Evolutionary conservation across 2,329 filamentous ascomycete genomes (phyloP).

Genomic region (Colletotrichum incanum): DNA sequence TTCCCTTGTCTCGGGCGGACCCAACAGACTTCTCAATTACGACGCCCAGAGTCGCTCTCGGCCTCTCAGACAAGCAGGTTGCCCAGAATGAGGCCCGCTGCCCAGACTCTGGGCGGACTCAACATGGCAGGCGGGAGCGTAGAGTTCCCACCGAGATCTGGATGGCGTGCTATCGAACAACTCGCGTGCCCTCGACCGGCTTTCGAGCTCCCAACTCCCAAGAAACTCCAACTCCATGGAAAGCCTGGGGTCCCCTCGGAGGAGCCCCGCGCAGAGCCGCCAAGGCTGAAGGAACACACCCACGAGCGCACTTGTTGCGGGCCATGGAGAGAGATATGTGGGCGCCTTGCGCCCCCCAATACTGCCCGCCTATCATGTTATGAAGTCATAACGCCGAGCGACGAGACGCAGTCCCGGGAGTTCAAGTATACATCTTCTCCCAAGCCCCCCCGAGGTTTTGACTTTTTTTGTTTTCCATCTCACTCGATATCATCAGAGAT

Average conservation of each 20-base stretch:
- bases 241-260: slow-evolving; percentile 10
- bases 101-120: slow-evolving; percentile 38
- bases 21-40: slow-evolving; percentile 23
- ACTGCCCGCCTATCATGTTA: slow-evolving; percentile 29
- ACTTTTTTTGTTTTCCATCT: slow-evolving; percentile 20
- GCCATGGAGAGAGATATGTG: slow-evolving; percentile 9
- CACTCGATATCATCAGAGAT: slow-evolving; percentile 31
- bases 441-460: slow-evolving; percentile 30
- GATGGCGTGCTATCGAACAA: slow-evolving; percentile 36
- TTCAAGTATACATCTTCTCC: slow-evolving; percentile 40
- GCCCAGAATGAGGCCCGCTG: slow-evolving; percentile 42
- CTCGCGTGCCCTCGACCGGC: slow-evolving; percentile 34
- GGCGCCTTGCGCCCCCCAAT: slow-evolving; percentile 7
- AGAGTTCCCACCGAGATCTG: slow-evolving; percentile 30
- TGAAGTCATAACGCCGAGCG: slow-evolving; percentile 45
- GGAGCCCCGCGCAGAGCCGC: slow-evolving; percentile 42
- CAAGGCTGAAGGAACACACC: slow-evolving; percentile 41
- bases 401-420: slow-evolving; percentile 1
- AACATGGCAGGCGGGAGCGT: slow-evolving; percentile 38
- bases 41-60: slow-evolving; percentile 23
- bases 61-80: slow-evolving; percentile 8
- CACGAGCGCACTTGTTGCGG: not conserved
- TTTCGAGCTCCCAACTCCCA: slow-evolving; percentile 20
- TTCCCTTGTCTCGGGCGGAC: slow-evolving; percentile 29
- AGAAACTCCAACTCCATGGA: slow-evolving; percentile 27